These are phyloP conservation scores for Vinca major DNA, from an alignment of 305 asterid species.

Conservation along the genomic window DNA sequence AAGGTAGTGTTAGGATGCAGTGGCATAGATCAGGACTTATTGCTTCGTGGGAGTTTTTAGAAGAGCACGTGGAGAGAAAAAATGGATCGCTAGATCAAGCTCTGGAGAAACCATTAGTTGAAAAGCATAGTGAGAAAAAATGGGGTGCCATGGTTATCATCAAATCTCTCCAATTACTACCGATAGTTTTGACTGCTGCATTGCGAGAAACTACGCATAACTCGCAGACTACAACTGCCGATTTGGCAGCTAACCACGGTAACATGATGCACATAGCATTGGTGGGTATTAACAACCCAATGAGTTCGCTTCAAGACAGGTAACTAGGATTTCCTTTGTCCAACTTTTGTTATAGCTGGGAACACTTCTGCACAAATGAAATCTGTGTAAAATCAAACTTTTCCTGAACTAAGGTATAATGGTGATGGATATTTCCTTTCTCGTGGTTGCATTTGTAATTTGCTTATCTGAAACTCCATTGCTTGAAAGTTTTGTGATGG, in stretches of 20 bases:
- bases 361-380: neutral
- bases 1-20: conserved; percentile 98
- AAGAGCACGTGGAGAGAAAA: conserved; percentile 61
- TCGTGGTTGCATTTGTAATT: neutral
- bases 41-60: conserved; percentile 89
- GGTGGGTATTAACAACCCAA: conserved; percentile 92
- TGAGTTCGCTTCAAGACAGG: conserved; percentile 98
- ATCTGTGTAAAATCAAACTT: neutral
- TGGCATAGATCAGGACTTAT: conserved; percentile 99
- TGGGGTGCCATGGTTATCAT: conserved; percentile 98
- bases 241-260: conserved; percentile 36
- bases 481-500: too few relatives aligned
- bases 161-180: conserved; percentile 84
- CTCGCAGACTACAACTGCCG: conserved; percentile 26
- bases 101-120: conserved; percentile 31
- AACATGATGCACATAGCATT: conserved; percentile 94
- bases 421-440: neutral
- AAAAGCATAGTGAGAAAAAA: conserved; percentile 51
- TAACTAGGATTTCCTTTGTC: conserved; percentile 19
- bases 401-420: neutral
- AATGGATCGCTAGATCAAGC: conserved; percentile 29
- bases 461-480: neutral
- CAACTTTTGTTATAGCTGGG: neutral
- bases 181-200: conserved; percentile 68
- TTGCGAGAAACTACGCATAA: conserved; percentile 69